A percentile compares a stretch with the other conserved stretches of the same genome.
Evolutionary conservation across 495 filamentous ascomycete species (phyloP).

Genomic region (Penicillium canariense): DNA sequence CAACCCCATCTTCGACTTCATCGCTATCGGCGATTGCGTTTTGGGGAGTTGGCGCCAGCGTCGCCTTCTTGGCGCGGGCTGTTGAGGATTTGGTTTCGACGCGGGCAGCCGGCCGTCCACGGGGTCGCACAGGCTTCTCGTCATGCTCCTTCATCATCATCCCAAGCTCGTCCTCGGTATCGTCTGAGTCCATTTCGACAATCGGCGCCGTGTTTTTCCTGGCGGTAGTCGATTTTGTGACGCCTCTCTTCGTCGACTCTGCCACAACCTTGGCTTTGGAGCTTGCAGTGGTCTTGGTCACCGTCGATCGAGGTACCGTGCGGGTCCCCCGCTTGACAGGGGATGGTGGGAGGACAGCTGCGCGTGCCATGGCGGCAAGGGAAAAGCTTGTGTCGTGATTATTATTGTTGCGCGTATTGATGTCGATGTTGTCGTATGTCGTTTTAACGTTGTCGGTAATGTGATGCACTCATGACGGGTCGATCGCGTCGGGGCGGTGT

Average conservation of each 20-base stretch:
- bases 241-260: constrained; percentile 15
- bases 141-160: constrained; percentile 26
- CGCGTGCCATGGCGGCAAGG: constrained; percentile 37
- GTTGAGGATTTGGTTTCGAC: constrained; percentile 13
- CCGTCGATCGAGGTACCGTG: constrained; percentile 24
- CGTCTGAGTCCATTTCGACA: constrained; percentile 27
- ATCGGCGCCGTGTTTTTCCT: constrained; percentile 16
- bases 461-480: constrained; percentile 23
- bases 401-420: constrained; percentile 10
- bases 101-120: constrained; percentile 17
- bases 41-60: constrained; percentile 9
- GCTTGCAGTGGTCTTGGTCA: constrained; percentile 17
- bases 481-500: background rate
- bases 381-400: background rate
- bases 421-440: background rate
- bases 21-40: constrained; percentile 14
- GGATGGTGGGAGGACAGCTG: constrained; percentile 39
- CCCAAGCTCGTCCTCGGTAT: constrained; percentile 43
- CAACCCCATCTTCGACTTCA: constrained; percentile 25
- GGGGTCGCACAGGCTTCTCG: constrained; percentile 13
- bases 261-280: constrained; percentile 16
- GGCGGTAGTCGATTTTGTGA: constrained; percentile 20
- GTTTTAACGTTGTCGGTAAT: constrained; percentile 1
- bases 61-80: constrained; percentile 19
- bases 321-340: constrained; percentile 37